Percentiles rank a stretch among this genome's conserved stretches.
phyloP scores from a whole-genome alignment of 2,329 filamentous ascomycete genomes.

The Tolypocladium capitatum region DNA sequence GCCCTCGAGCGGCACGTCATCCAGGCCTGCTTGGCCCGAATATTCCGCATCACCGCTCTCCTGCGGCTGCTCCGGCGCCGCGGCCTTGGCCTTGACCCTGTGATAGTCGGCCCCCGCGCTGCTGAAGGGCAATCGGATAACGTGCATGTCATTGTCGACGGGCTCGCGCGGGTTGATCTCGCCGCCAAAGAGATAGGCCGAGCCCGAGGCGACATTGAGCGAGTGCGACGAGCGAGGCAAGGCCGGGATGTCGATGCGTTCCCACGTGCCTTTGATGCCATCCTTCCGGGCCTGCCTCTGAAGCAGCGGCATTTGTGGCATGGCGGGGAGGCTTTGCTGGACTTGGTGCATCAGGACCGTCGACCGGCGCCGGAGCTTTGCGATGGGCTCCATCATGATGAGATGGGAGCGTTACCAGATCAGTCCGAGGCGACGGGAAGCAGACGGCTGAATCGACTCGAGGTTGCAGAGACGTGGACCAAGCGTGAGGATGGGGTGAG shows the following conservation, averaged over 20 bases:
- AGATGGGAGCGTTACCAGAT: neutral
- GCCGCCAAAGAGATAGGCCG: conserved; percentile 62
- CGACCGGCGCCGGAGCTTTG: conserved; percentile 39
- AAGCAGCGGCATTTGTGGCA: conserved; percentile 13
- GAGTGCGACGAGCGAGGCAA: conserved; percentile 65
- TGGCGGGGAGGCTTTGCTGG: conserved; percentile 29
- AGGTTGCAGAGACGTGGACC: neutral
- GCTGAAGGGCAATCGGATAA: conserved; percentile 46
- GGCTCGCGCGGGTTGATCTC: conserved; percentile 54
- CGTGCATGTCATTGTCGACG: conserved; percentile 60
- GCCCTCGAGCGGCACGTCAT: conserved; percentile 26
- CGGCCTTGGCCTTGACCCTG: conserved; percentile 35
- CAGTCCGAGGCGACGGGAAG: neutral
- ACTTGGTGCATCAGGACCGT: conserved; percentile 38
- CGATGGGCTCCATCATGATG: conserved; percentile 37
- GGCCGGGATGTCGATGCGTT: conserved; percentile 38
- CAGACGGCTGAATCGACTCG: neutral
- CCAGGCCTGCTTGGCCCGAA: conserved; percentile 20
- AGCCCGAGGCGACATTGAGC: conserved; percentile 43
- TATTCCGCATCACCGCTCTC: conserved; percentile 6
- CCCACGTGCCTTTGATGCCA: conserved; percentile 44
- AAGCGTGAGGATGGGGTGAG: neutral
- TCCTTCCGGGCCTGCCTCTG: conserved; percentile 11
- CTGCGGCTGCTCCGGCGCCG: conserved; percentile 14
- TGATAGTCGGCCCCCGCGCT: conserved; percentile 47